Percentiles rank a stretch among this genome's conserved stretches.
Evolutionary conservation across 192 early-diverging fungal genomes (phyloP).

Genomic region (Funneliformis geosporum): DNA sequence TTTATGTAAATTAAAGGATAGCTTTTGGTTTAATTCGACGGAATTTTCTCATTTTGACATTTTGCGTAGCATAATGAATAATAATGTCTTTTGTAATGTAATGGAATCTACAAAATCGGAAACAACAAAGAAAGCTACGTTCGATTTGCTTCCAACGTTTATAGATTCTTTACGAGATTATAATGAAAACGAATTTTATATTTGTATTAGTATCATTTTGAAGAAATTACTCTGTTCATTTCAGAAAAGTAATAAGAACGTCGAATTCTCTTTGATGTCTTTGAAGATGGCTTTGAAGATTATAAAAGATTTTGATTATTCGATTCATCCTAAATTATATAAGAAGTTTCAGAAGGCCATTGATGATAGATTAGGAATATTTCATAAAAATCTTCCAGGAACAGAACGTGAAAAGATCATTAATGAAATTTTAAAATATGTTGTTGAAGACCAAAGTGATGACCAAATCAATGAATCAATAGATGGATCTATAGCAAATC

Average conservation of each 20-base stretch:
- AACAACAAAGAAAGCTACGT: not conserved
- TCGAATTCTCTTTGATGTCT: not conserved
- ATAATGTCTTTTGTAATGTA: not conserved
- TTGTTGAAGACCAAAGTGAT: constrained; percentile 36
- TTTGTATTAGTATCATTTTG: not conserved
- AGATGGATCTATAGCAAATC: not conserved
- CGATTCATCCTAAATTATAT: not conserved
- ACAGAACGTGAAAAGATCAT: not conserved
- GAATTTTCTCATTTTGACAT: not conserved
- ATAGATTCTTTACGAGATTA: not conserved
- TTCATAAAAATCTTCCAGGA: not conserved
- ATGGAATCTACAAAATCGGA: not conserved
- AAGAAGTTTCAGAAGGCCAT: not conserved
- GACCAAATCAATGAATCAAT: constrained; percentile 22
- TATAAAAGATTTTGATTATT: not conserved
- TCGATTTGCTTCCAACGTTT: not conserved
- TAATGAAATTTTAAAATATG: constrained; percentile 4
- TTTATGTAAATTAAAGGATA: not conserved
- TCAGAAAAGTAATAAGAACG: not conserved
- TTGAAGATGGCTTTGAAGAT: not conserved
- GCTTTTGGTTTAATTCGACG: not conserved
- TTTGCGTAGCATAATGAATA: not conserved
- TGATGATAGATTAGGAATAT: not conserved
- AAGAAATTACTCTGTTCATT: not conserved
- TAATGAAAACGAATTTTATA: not conserved